Base-by-base conservation (phyloP, 2,329 filamentous ascomycete genomes). In the Ascochyta lentis region DNA sequence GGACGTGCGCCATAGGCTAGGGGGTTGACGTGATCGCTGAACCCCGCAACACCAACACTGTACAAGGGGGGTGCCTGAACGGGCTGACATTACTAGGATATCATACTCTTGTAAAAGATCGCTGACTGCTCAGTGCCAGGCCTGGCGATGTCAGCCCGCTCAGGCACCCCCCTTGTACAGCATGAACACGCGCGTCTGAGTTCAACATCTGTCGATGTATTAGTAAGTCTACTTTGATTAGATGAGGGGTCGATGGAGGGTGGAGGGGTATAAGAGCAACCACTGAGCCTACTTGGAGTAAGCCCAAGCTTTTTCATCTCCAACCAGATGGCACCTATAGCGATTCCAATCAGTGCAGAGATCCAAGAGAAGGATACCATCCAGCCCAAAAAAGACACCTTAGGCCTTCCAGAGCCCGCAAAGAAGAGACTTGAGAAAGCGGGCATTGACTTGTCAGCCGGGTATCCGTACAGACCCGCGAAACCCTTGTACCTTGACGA, bases 381-480 rank as follows among this genome's bases (percentile, higher is more conserved):
- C 6, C 75, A 83, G 56, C 88, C 83, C 0, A 81, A 76, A 59
- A 91, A 90, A 65, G 87, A 90, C 67, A 86, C 77, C 0, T 78
- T 92, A 1, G 81, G 79, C 1, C 77, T 91, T 6, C 89, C 89
- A 3, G 79, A 79, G 9, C 64, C 83, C 1, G 77, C 88, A 1
- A 79, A 81, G 1, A 77, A 80, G 44, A 81, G 89, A 4, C 79
- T 91, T 0, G 83, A 86, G 62, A 90, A 89, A 58, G 87, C 86
- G 0, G 88, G 86, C 1, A 82, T 91, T 49, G 87, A 92, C 67
- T 78, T 91, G 2, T 88, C 86, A 0, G 76, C 84, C 1, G 89
- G 89, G 0, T 91, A 91, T 61, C 89, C 89, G 0, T 90, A 91
- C 64, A 84, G 88, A 0, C 88, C 88, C 1, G 82, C 85, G 0